Base-by-base conservation (phyloP, 352 stramenopile species). In the Pythium aphanidermatum region DNA sequence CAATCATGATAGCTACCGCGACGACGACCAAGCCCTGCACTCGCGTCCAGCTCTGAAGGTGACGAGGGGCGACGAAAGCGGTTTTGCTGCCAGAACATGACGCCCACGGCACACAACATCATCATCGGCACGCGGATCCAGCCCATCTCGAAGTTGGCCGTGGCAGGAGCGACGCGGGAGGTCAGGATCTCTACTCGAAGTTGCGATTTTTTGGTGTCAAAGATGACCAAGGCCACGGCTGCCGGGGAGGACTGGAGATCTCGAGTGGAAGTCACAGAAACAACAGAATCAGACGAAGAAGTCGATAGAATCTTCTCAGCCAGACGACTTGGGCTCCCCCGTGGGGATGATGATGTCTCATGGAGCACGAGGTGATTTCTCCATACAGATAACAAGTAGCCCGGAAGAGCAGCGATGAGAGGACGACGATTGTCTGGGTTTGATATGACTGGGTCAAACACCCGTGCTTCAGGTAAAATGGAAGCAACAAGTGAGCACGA, bases 1-100 rank as follows among this genome's bases (percentile, higher is more conserved):
- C 50, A 59, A 59, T 59, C 28, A n/a, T 35, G 44, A 12, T 13
- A 14, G 0, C 50, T 35, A 16, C n/a, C 1, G 24, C 39, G 46
- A 39, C n/a, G n/a, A n/a, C n/a, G n/a, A n/a, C n/a, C n/a, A n/a
- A n/a, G n/a, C n/a, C n/a, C n/a, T n/a, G n/a, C n/a, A 33, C 28
- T 14, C 28, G 14, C 14, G 19, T 39, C 28, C 4, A 45, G 19
- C 10, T 16, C 33, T 24, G 39, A 55, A 8, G 52, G 28, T 27
- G 39, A 43, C 16, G 46, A 12, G 8, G 34, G 5, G 11, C 41
- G 56, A 4, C 41, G 56, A 26, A 37, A 46, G 36, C 32, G 29
- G 28, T 49, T 56, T 26, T 74, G 60, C 47, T 74, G 64, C 64
- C 57, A 74, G 44, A 63, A 65, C 64, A 70, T 68, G 38, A 74